Conservation (phyloP, 208 protist genomes). For the Novymonas esmeraldas region DNA sequence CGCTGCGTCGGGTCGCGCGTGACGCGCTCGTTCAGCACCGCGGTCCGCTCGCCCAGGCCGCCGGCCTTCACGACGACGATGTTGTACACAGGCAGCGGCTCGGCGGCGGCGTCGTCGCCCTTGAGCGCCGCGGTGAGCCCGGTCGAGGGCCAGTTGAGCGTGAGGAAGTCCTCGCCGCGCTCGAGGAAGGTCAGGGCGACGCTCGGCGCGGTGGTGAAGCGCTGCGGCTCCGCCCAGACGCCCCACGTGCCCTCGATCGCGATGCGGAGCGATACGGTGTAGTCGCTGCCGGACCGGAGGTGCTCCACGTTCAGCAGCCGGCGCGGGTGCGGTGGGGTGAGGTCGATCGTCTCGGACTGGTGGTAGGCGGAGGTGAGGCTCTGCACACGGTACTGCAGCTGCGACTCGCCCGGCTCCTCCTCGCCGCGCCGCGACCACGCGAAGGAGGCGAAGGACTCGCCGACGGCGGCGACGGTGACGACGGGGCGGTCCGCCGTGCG, state of each 20-base stretch:
- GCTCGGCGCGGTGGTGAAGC: conserved; percentile 56
- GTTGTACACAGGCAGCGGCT: conserved; percentile 27
- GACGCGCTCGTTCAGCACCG: conserved; percentile 66
- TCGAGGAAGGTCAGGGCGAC: conserved; percentile 63
- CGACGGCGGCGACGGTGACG: conserved; percentile 50
- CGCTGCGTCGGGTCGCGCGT: conserved; percentile 37
- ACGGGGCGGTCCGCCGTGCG: conserved; percentile 63
- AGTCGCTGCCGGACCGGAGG: conserved; percentile 68
- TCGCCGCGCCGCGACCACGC: conserved; percentile 56
- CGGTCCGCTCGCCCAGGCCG: conserved; percentile 30
- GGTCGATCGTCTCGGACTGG: conserved; percentile 40
- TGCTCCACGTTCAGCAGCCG: conserved; percentile 67
- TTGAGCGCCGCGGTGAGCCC: not conserved
- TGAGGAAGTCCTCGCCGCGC: conserved; percentile 90
- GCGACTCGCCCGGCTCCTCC: conserved; percentile 53
- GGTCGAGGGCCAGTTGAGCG: conserved; percentile 56
- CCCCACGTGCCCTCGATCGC: conserved; percentile 86
- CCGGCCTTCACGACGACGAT: conserved; percentile 61
- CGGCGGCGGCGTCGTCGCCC: conserved; percentile 10
- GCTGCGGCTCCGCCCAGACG: conserved; percentile 75
- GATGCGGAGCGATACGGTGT: conserved; percentile 67
- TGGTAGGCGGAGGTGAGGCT: conserved; percentile 53
- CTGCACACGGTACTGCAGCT: conserved; percentile 76
- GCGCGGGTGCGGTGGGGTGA: conserved; percentile 18
- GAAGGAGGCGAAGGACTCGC: conserved; percentile 87